Base-by-base conservation (phyloP, 2,329 filamentous ascomycete genomes). In the Arthroderma sp. region DNA sequence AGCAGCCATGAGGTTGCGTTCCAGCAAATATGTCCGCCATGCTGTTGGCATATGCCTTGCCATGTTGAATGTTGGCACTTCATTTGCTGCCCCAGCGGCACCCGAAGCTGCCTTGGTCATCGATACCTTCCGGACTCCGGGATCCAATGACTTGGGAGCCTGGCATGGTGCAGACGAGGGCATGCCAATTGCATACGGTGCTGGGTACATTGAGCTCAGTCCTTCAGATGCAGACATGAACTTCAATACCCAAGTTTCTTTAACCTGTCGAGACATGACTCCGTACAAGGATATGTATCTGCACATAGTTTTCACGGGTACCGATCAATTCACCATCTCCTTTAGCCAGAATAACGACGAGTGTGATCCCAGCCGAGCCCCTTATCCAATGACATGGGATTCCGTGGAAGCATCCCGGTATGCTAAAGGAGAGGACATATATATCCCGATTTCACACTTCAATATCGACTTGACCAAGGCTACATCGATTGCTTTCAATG, bases 331-430 rank as follows among this genome's bases (percentile, higher is more conserved):
- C 59, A 77, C 73, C 5, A 65, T 83, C 38, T 71, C 79, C 1
- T 59, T 84, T 42, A 78, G 81, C 53, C 78, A 83, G 61, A 74
- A 82, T 62, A 84, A 84, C 53, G 63, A 66, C 15, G 61, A 69
- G 11, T 83, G 80, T 56, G 69, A 77, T 55, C 62, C 70, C 4
- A 55, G 58, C 11, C 66, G 74, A 28, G 68, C 69, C 11, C 80
- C 80, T 0, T 82, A 72, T 54, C 80, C 80, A 0, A 77, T 76
- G 56, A 82, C 79, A 0, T 80, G 78, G 69, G 80, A 83, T 57
- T 79, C 76, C 0, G 66, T 82, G 11, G 78, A 83, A 58, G 78
- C 78, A 1, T 65, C 69, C 3, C 71, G 78, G 38, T 83, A 84
- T 56, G 61, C 69, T 1, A 68, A 65, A 44, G 60, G 60, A 15